Evolutionary conservation across 2,329 filamentous ascomycete genomes (phyloP), one percentile per base, ranked within the genome.

Genomic region (Trichoderma endophyticum): DNA sequence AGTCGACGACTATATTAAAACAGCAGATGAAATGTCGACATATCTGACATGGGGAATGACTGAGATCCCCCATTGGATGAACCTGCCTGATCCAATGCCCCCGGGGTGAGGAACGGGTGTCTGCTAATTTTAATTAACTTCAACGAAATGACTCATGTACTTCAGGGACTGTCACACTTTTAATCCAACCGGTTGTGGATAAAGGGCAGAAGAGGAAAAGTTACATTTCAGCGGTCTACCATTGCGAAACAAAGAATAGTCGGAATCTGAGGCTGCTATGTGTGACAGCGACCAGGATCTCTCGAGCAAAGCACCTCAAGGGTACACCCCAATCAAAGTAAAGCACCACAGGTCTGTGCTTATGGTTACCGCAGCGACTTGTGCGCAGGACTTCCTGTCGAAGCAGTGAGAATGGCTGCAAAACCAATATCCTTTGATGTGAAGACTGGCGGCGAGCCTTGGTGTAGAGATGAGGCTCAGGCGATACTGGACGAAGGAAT

Each of bases 1-100:
- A 5, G 73, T 73, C 2, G 73, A 76, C 48, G 76, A 78, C 28
- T 77, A 78, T 62, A 75, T 77, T 57, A 73, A 73, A 43, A 73
- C 75, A 18, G 77, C 77, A 4, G 76, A 76, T 56, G 75, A 78
- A 61, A 78, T 78, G 75, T 76, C 75, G 8, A 69, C 73, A 15
- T 74, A 75, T 51, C 62, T 78, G 32, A 77, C 76, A 15, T 77
- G 76, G 76, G 71, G 73, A 11, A 73, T 73, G 65, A 71, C 71
- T 14, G 75, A 76, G 15, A 63, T 76, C 8, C 72, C 75, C n/a
- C 39, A 39, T 18, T 72, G 71, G 71, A 59, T 70, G 12, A 61
- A 66, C n/a, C 3, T 73, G 1, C 15, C 65, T 26, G 67, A 65
- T 18, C 71, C 62, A 51, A 65, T 77, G 62, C 60, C 60, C 5